Evolutionary conservation across 371 early-diverging fungal species (phyloP).

Genomic region (Coemansia linderi): DNA sequence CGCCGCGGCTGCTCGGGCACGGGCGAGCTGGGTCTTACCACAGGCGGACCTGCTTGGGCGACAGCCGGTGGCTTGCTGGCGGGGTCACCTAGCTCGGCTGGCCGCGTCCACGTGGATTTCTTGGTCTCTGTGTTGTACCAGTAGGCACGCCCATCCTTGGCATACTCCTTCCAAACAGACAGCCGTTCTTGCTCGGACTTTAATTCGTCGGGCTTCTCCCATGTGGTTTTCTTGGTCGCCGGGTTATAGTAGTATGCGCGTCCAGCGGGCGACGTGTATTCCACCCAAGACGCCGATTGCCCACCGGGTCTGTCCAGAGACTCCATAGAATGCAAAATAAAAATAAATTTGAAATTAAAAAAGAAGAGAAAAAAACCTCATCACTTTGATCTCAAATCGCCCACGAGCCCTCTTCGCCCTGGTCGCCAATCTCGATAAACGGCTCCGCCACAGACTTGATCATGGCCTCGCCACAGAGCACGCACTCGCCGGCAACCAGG

Average conservation of each 20-base stretch:
- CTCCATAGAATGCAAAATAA: neutral
- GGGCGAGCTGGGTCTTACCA: neutral
- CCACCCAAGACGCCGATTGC: conserved; percentile 63
- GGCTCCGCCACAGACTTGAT: conserved; percentile 78
- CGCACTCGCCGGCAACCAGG: conserved; percentile 81
- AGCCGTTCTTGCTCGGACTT: conserved; percentile 77
- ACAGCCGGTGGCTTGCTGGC: neutral
- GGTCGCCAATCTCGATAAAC: conserved; percentile 60
- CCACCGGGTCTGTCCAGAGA: neutral
- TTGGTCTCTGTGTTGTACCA: conserved; percentile 84
- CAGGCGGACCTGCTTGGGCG: neutral
- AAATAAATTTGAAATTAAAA: neutral
- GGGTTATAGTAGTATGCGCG: conserved; percentile 84
- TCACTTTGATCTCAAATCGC: conserved; percentile 11
- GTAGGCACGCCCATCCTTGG: conserved; percentile 83
- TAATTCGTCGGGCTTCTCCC: conserved; percentile 95
- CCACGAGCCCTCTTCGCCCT: conserved; percentile 48
- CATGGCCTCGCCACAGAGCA: conserved; percentile 86
- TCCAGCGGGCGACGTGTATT: conserved; percentile 78
- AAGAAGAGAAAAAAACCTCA: neutral
- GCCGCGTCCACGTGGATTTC: conserved; percentile 84
- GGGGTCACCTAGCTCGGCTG: conserved; percentile 61
- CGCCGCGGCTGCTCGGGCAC: neutral
- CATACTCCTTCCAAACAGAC: conserved; percentile 84
- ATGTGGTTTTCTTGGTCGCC: conserved; percentile 76